Evolutionary conservation across 306 rosid genomes (phyloP).

Genomic region (Arachis hypogaea): DNA sequence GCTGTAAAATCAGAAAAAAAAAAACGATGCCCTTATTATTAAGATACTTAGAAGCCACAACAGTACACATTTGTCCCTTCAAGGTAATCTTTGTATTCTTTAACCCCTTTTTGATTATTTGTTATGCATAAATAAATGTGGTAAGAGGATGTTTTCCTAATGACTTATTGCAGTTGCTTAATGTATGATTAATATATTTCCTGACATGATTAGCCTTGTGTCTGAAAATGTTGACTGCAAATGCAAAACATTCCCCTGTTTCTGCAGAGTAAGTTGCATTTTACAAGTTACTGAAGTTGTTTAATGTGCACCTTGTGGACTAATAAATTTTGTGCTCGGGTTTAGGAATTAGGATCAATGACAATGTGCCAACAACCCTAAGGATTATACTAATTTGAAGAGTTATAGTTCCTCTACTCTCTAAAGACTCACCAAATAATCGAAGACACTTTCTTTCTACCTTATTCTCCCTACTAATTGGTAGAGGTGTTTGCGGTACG

Average conservation of each 20-base stretch:
- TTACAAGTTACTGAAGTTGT: slow-evolving; percentile 22
- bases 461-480: no score
- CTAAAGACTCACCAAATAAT: no score
- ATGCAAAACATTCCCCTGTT: slow-evolving; percentile 42
- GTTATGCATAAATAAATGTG: no score
- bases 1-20: no score
- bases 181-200: slow-evolving; percentile 22
- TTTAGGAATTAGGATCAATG: slow-evolving; percentile 12
- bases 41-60: no score
- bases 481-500: no score
- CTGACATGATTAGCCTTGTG: slow-evolving; percentile 42
- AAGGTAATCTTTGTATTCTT: slow-evolving; percentile 56
- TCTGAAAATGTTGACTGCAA: slow-evolving; percentile 41
- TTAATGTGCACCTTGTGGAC: slow-evolving; percentile 17
- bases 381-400: no score
- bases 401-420: no score
- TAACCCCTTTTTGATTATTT: neutral
- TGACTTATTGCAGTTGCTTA: slow-evolving; percentile 31
- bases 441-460: no score
- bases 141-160: no score
- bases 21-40: no score
- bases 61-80: no score
- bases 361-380: neutral
- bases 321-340: neutral
- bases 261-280: slow-evolving; percentile 45